A percentile compares a stretch with the other conserved stretches of the same genome.
Evolutionary conservation across 257 asterid species (phyloP).

Genomic region (Parsonsia alboflavescens): DNA sequence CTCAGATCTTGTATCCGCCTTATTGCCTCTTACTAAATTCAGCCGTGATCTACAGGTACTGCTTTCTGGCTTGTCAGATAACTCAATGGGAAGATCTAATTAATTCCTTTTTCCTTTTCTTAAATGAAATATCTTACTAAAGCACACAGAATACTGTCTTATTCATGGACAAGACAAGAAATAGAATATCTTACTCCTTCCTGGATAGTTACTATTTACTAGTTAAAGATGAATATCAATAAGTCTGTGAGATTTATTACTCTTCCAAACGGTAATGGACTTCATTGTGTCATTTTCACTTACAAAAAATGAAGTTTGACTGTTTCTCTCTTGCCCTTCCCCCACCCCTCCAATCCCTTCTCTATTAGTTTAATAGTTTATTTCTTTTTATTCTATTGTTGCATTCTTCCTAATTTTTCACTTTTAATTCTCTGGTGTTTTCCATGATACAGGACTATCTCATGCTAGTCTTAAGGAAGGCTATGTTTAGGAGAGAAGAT

Average conservation of each 20-base stretch:
- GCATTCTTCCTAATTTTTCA: neutral
- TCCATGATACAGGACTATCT: slow-evolving; percentile 52
- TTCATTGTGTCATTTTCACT: neutral
- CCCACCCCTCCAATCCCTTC: neutral
- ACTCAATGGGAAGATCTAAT: neutral
- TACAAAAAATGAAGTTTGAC: neutral
- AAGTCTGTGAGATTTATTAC: neutral
- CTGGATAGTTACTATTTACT: neutral
- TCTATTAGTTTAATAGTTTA: neutral
- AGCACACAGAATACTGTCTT: neutral
- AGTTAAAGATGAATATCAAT: no score
- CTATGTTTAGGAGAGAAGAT: slow-evolving; percentile 82
- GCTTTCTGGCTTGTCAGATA: slow-evolving; percentile 5
- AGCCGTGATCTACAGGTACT: slow-evolving; percentile 70
- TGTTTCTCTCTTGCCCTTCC: neutral
- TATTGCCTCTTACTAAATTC: slow-evolving; percentile 63
- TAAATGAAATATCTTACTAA: neutral
- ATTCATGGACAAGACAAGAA: neutral
- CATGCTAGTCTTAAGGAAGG: slow-evolving; percentile 74
- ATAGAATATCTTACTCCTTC: slow-evolving; percentile 4
- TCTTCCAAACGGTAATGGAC: neutral
- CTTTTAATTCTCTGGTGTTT: neutral
- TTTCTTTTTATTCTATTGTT: neutral
- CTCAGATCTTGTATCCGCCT: slow-evolving; percentile 46
- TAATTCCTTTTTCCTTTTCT: neutral